Evolutionary conservation across 2,329 filamentous ascomycete species (phyloP).

Genomic region (Blumeria hordei): DNA sequence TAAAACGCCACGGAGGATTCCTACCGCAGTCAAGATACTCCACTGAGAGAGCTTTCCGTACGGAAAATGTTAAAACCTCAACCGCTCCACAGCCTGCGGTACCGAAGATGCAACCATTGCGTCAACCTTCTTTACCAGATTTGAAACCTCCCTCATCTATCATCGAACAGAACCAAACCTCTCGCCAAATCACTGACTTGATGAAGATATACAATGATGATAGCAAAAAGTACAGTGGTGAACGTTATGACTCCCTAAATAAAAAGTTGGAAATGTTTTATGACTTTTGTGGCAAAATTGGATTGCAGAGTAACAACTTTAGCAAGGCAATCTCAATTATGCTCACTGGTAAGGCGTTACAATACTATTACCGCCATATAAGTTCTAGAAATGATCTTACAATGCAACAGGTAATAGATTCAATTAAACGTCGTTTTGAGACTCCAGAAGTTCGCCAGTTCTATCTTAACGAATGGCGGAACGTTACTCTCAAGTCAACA

Average conservation of each 20-base stretch:
- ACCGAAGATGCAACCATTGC: too few species aligned
- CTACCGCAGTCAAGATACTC: too few species aligned
- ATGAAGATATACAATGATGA: not conserved
- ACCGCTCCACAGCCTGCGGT: too few species aligned
- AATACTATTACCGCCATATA: not conserved
- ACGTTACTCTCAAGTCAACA: not conserved
- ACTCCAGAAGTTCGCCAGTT: not conserved
- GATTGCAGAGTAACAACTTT: not conserved
- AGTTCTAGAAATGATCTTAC: not conserved
- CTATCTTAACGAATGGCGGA: not conserved
- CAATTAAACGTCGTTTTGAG: not conserved
- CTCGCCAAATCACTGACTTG: conserved; percentile 15
- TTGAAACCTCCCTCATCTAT: too few species aligned
- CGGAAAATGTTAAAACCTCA: too few species aligned
- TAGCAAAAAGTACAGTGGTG: not conserved
- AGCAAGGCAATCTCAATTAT: not conserved
- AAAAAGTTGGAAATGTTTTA: not conserved
- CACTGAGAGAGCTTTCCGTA: too few species aligned
- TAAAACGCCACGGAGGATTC: too few species aligned
- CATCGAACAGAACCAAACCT: not conserved
- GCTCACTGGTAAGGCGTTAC: not conserved
- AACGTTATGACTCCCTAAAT: not conserved
- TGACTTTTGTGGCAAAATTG: not conserved
- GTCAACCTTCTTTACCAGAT: too few species aligned
- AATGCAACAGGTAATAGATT: not conserved